A percentile compares a stretch with the other conserved stretches of the same genome.
Evolutionary conservation across 805 yeast species (phyloP).

Genomic region (Candida loeiensis): DNA sequence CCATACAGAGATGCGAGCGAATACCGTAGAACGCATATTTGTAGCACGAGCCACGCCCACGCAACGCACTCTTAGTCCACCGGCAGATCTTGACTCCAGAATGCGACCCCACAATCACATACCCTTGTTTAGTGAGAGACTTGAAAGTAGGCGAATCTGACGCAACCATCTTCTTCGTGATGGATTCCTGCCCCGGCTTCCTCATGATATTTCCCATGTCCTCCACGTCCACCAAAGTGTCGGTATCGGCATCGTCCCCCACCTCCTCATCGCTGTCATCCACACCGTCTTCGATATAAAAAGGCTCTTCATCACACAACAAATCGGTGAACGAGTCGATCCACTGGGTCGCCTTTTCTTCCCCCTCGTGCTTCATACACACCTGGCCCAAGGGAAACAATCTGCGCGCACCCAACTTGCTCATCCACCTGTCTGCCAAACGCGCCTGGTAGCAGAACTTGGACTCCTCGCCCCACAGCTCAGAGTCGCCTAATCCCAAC

Average conservation of each 20-base stretch:
- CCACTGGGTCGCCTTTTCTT: conserved; percentile 63
- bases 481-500: conserved; percentile 83
- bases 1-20: conserved; percentile 90
- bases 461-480: conserved; percentile 63
- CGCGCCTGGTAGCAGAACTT: conserved; percentile 86
- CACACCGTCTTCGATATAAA: conserved; percentile 51
- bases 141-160: conserved; percentile 84
- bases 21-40: conserved; percentile 91
- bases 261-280: conserved; percentile 49
- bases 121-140: conserved; percentile 88
- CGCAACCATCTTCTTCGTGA: conserved; percentile 79
- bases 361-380: conserved; percentile 72
- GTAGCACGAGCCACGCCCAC: conserved; percentile 94
- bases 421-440: conserved; percentile 68
- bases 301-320: conserved; percentile 69
- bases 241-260: conserved; percentile 35
- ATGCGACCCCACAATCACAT: conserved; percentile 88
- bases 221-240: conserved; percentile 73
- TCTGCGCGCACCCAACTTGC: conserved; percentile 83
- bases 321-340: conserved; percentile 54
- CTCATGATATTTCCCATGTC: conserved; percentile 71
- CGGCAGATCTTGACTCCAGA: conserved; percentile 94
- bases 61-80: conserved; percentile 92
- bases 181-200: conserved; percentile 24
- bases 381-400: conserved; percentile 79